phyloP scores from a whole-genome alignment of 2,329 filamentous ascomycete genomes.

The Aureobasidium sp. region DNA sequence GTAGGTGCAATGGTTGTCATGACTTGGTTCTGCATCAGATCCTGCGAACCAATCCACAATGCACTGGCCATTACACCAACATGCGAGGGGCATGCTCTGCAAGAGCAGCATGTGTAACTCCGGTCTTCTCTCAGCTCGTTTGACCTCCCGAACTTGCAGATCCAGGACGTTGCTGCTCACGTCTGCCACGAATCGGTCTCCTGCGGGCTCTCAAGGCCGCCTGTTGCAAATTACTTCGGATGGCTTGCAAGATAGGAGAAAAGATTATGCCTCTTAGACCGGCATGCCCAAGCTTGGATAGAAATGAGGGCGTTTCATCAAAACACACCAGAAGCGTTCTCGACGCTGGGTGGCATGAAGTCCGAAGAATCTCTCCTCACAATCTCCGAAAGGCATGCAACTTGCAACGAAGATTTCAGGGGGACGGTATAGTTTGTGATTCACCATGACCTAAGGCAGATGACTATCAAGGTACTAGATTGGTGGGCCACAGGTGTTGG shows the following conservation, averaged over 20 bases:
- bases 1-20: not conserved
- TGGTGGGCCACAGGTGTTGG: not conserved
- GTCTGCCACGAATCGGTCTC: not conserved
- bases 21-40: not conserved
- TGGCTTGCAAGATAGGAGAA: not conserved
- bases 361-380: constrained; percentile 7
- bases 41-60: not conserved
- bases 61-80: not conserved
- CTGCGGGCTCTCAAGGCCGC: not conserved
- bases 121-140: not conserved
- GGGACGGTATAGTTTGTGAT: not conserved
- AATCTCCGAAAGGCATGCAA: not conserved
- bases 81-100: not conserved
- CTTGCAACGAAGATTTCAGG: not conserved
- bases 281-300: not conserved
- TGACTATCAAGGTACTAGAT: not conserved
- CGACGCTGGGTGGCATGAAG: not conserved
- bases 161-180: not conserved
- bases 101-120: not conserved
- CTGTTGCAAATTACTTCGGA: not conserved
- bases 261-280: not conserved
- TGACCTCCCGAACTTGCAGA: not conserved
- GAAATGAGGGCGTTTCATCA: not conserved
- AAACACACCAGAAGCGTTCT: not conserved
- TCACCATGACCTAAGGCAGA: not conserved